Conservation (phyloP, 2,329 filamentous ascomycete genomes). For the Calonectria fujianensis region DNA sequence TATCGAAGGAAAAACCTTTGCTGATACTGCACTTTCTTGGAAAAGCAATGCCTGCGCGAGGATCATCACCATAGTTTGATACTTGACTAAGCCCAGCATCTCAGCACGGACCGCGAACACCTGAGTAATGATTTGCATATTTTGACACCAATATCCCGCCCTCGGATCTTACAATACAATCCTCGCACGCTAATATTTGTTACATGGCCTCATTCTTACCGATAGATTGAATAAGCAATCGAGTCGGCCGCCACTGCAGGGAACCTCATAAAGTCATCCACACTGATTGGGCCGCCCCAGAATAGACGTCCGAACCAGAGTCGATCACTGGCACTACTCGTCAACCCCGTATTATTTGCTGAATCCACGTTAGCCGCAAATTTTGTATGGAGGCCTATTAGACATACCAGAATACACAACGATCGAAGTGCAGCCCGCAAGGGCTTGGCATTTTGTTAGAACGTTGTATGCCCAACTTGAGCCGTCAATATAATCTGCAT, state of each 20-base stretch:
- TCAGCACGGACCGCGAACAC: neutral
- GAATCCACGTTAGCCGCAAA: neutral
- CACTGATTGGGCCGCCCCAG: neutral
- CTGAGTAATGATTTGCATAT: neutral
- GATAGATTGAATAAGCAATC: neutral
- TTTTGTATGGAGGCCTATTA: neutral
- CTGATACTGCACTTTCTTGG: too few relatives aligned
- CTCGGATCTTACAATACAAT: neutral
- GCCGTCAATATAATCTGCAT: neutral
- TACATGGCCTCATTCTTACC: neutral
- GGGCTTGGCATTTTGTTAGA: neutral
- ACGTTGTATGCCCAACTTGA: constrained; percentile 4
- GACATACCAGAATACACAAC: neutral
- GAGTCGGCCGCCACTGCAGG: neutral
- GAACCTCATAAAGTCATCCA: neutral
- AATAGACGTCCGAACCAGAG: constrained; percentile 6
- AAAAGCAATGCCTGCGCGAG: too few relatives aligned
- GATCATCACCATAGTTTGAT: neutral
- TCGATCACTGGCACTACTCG: neutral
- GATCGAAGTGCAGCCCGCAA: constrained; percentile 1
- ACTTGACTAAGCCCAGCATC: neutral
- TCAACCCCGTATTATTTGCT: constrained; percentile 1
- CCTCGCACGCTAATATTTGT: neutral
- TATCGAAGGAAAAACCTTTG: too few relatives aligned
- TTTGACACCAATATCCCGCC: neutral